Evolutionary conservation across 1,139 yeast species (phyloP).

Genomic region (Geotrichum armillariae): DNA sequence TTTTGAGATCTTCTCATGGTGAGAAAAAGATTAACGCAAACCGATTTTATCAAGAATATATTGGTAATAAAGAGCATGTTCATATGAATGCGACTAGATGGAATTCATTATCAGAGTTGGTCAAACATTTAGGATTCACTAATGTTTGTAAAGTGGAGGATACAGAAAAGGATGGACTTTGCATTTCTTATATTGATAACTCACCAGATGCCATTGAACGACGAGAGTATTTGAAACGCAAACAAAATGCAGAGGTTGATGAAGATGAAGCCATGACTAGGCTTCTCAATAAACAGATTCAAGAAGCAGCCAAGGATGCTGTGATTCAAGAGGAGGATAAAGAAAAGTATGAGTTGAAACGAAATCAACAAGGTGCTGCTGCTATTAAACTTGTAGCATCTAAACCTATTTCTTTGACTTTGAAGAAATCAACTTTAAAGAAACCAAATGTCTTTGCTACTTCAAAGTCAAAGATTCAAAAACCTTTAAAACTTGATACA

Average conservation of each 20-base stretch:
- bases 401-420: not conserved
- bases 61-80: constrained; percentile 72
- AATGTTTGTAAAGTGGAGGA: constrained; percentile 60
- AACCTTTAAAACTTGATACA: not conserved
- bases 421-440: constrained; percentile 11
- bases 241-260: constrained; percentile 42
- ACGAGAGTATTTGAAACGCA: constrained; percentile 38
- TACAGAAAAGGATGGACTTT: constrained; percentile 46
- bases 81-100: constrained; percentile 91
- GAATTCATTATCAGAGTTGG: constrained; percentile 68
- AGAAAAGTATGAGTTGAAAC: constrained; percentile 23
- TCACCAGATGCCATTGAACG: constrained; percentile 48
- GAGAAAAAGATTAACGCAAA: constrained; percentile 80
- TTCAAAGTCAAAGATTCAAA: constrained; percentile 4
- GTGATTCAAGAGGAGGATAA: constrained; percentile 25
- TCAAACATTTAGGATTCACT: constrained; percentile 59
- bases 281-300: constrained; percentile 55
- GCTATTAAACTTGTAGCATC: constrained; percentile 18
- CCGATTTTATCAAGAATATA: constrained; percentile 83
- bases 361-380: constrained; percentile 22
- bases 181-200: constrained; percentile 55
- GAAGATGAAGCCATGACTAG: constrained; percentile 49
- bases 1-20: constrained; percentile 71
- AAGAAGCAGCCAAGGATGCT: constrained; percentile 39
- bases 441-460: constrained; percentile 26